A percentile compares a stretch with the other conserved stretches of the same genome.
These are phyloP conservation scores for Yarrowia sp. DNA, from an alignment of 805 yeast species.

Conservation along the genomic window DNA sequence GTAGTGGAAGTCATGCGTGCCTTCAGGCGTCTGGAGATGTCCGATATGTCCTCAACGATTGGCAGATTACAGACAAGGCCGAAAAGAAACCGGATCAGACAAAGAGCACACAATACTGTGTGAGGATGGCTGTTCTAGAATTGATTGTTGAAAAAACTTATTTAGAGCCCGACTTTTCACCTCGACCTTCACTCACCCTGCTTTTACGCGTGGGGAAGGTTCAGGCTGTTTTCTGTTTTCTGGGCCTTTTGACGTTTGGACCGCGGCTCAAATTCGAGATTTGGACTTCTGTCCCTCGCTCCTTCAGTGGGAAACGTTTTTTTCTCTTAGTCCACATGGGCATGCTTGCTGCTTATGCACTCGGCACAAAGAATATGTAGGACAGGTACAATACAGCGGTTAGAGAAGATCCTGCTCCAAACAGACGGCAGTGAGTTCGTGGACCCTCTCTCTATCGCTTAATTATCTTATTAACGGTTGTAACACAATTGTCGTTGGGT, in stretches of 20 bases:
- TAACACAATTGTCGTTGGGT: not conserved
- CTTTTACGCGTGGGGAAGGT: conserved; percentile 6
- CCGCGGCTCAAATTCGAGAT: not conserved
- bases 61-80: not conserved
- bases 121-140: not conserved
- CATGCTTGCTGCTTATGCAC: conserved; percentile 1
- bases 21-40: not conserved
- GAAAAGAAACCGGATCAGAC: not conserved
- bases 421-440: too few species aligned
- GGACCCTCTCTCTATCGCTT: not conserved
- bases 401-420: not conserved
- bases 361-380: not conserved
- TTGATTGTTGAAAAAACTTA: not conserved
- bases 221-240: conserved; percentile 15
- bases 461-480: not conserved
- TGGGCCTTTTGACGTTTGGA: conserved; percentile 1
- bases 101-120: not conserved
- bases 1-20: conserved; percentile 7
- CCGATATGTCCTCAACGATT: not conserved
- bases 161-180: not conserved
- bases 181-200: not conserved
- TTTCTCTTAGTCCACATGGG: not conserved
- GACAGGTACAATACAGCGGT: not conserved
- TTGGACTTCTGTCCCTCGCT: not conserved
- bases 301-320: not conserved